Evolutionary conservation across 2,329 filamentous ascomycete genomes (phyloP).

Genomic region (Cordyceps militaris): DNA sequence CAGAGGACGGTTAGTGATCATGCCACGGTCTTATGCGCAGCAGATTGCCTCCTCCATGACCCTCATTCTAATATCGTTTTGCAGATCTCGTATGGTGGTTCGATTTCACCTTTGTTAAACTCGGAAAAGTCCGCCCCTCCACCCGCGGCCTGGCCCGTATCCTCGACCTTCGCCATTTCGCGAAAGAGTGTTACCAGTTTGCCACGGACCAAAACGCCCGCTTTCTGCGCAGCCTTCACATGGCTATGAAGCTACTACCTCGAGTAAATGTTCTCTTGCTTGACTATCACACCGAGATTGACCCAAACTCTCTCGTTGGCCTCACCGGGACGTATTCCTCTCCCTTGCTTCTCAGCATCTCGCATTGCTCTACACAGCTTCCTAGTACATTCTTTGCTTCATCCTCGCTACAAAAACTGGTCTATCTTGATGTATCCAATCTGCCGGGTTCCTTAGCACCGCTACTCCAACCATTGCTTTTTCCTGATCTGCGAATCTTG

Average conservation of each 20-base stretch:
- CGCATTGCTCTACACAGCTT: conserved; percentile 33
- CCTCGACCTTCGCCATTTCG: conserved; percentile 42
- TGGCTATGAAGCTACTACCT: conserved; percentile 34
- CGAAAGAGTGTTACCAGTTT: conserved; percentile 33
- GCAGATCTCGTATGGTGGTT: conserved; percentile 45
- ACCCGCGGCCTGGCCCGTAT: conserved; percentile 39
- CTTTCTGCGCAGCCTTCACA: conserved; percentile 29
- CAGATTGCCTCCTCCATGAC: neutral
- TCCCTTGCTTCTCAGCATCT: conserved; percentile 39
- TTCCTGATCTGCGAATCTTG: conserved; percentile 44
- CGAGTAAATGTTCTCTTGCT: conserved; percentile 40
- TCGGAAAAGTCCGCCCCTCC: conserved; percentile 25
- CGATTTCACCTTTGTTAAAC: conserved; percentile 36
- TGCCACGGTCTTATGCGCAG: neutral
- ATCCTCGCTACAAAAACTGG: conserved; percentile 31
- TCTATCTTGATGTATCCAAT: conserved; percentile 48
- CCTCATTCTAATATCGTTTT: neutral
- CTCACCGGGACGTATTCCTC: conserved; percentile 14
- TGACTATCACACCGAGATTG: conserved; percentile 39
- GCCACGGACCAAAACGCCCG: conserved; percentile 32
- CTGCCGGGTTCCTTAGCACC: conserved; percentile 38
- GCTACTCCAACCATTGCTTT: conserved; percentile 27
- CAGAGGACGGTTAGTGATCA: conserved; percentile 35
- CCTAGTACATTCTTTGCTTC: conserved; percentile 33
- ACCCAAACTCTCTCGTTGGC: conserved; percentile 31